Conservation (phyloP, 2,329 filamentous ascomycete genomes). For the Parasarocladium wereldwijsianum region DNA sequence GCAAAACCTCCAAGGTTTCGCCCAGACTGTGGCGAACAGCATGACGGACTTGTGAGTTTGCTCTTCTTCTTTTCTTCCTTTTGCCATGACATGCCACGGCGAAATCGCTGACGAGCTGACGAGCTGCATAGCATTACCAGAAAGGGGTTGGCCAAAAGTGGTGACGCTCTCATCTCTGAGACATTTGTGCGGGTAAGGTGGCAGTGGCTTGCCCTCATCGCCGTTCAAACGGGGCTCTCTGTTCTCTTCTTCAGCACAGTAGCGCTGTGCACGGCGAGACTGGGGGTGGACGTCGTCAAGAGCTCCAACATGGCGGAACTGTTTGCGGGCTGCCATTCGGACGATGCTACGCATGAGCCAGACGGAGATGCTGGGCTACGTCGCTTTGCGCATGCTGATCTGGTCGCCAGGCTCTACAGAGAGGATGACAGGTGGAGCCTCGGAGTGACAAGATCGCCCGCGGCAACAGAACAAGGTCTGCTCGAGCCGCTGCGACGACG, state of each 20-base stretch:
- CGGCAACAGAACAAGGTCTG: neutral
- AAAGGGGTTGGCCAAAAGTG: neutral
- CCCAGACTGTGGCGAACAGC: slow-evolving; percentile 1
- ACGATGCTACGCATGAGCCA: neutral
- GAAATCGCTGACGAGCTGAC: too few species aligned
- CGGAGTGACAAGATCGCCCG: neutral
- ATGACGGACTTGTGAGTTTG: slow-evolving; percentile 5
- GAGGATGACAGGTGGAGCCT: neutral
- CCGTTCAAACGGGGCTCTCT: slow-evolving; percentile 6
- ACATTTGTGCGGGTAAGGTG: slow-evolving; percentile 7
- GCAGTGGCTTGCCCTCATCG: slow-evolving; percentile 8
- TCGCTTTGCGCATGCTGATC: neutral
- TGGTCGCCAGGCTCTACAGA: neutral
- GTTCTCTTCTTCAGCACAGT: slow-evolving; percentile 5
- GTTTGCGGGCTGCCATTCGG: slow-evolving; percentile 15
- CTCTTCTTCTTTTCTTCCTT: neutral
- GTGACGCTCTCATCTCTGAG: slow-evolving; percentile 4
- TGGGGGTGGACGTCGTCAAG: slow-evolving; percentile 8
- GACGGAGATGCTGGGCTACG: neutral
- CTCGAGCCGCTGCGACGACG: neutral
- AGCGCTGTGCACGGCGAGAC: slow-evolving; percentile 3
- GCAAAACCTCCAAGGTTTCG: slow-evolving; percentile 3
- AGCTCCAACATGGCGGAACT: slow-evolving; percentile 7
- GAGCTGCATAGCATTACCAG: slow-evolving; percentile 1
- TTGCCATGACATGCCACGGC: too few species aligned